A percentile compares a stretch with the other conserved stretches of the same genome.
These are phyloP conservation scores for Hemileccinum impolitum DNA, from an alignment of 768 basidiomycete genomes.

Conservation along the genomic window DNA sequence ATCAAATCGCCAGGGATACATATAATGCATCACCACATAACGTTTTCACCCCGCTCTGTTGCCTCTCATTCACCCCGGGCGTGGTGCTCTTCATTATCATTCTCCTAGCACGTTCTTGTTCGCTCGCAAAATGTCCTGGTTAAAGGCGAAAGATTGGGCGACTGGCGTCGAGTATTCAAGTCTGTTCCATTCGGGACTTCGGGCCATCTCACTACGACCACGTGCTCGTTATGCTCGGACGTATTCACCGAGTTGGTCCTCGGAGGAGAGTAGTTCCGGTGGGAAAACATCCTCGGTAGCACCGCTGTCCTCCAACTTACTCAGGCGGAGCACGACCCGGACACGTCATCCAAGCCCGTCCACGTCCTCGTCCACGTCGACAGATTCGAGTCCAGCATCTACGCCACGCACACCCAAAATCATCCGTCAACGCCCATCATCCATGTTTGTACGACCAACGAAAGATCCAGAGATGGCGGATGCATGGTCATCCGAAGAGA, in stretches of 20 bases:
- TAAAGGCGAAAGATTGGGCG: constrained; percentile 28
- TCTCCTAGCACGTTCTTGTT: neutral
- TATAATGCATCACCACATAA: constrained; percentile 18
- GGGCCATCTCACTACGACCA: constrained; percentile 24
- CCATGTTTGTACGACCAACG: constrained; percentile 14
- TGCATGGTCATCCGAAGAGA: constrained; percentile 4
- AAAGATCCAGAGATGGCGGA: constrained; percentile 3
- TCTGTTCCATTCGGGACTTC: constrained; percentile 35
- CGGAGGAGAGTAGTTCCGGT: neutral
- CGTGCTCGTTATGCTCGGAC: constrained; percentile 2
- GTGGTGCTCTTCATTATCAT: neutral
- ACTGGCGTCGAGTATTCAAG: constrained; percentile 33
- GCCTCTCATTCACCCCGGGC: neutral
- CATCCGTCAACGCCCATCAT: constrained; percentile 9
- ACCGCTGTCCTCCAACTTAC: constrained; percentile 10
- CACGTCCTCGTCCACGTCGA: neutral
- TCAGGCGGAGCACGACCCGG: constrained; percentile 2
- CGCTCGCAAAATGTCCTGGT: constrained; percentile 26
- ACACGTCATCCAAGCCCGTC: constrained; percentile 2
- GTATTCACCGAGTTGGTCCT: constrained; percentile 9
- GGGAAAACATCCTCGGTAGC: neutral
- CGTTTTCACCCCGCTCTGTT: neutral
- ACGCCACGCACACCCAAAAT: neutral
- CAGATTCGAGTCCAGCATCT: constrained; percentile 3
- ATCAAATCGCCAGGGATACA: constrained; percentile 15